These are phyloP conservation scores for Rhizopus delemar DNA, from an alignment of 371 early-diverging fungal genomes.

Conservation along the genomic window DNA sequence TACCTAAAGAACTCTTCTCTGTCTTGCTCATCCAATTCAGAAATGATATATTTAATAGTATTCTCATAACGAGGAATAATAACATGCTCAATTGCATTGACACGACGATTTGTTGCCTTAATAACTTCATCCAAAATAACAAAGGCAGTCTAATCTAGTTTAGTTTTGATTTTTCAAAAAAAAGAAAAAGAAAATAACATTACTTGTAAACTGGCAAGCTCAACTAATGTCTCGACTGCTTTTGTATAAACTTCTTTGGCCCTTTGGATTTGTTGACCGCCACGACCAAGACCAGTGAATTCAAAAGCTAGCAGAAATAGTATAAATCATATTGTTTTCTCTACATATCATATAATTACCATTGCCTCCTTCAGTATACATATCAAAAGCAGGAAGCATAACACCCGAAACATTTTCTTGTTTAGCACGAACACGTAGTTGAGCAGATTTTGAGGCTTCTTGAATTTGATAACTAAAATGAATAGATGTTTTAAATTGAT, in stretches of 20 bases:
- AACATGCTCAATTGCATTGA: slow-evolving; percentile 99
- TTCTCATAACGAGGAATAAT: slow-evolving; percentile 99
- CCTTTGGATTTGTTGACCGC: slow-evolving; percentile 96
- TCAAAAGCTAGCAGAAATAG: slow-evolving; percentile 72
- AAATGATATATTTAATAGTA: slow-evolving; percentile 95
- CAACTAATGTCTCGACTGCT: slow-evolving; percentile 93
- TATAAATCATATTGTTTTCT: slow-evolving; percentile 10
- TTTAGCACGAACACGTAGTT: slow-evolving; percentile 86
- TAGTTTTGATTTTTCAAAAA: neutral
- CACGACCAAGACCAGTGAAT: slow-evolving; percentile 95
- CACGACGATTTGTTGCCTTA: slow-evolving; percentile 98
- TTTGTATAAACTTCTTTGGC: slow-evolving; percentile 93
- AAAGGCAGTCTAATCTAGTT: slow-evolving; percentile 58
- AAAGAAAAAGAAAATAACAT: neutral
- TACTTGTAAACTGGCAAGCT: slow-evolving; percentile 95
- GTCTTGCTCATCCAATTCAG: slow-evolving; percentile 99
- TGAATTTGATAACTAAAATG: slow-evolving; percentile 86
- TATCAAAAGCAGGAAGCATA: slow-evolving; percentile 91
- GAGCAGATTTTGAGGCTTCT: slow-evolving; percentile 90
- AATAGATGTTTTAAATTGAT: neutral
- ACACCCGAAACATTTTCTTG: slow-evolving; percentile 98
- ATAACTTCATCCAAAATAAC: slow-evolving; percentile 98
- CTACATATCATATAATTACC: slow-evolving; percentile 45
- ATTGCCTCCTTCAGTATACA: slow-evolving; percentile 81
- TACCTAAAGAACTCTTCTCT: slow-evolving; percentile 99